Base-by-base conservation (phyloP, 2,329 filamentous ascomycete species). In the Cladosporium phlei region DNA sequence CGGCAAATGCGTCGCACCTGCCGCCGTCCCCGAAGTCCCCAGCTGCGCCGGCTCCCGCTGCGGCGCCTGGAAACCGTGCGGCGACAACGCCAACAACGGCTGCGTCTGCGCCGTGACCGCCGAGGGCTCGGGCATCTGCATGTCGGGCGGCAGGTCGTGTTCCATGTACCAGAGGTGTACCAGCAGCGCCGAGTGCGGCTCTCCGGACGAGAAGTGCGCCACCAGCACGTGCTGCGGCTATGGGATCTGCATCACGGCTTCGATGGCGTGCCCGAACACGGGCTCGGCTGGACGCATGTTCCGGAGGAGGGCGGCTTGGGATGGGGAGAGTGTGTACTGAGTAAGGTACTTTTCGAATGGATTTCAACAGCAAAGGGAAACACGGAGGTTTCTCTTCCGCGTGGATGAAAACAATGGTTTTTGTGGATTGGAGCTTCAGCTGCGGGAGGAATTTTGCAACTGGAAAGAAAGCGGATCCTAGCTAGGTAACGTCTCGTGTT, bases 321-420 rank as follows among this genome's bases (percentile, higher is more conserved):
- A 38, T 10, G 35, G 35, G 10, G n/a, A 27, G 21, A 38, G 21
- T 38, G n/a, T 38, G n/a, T n/a, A n/a, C n/a, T n/a, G n/a, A n/a
- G n/a, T n/a, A n/a, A n/a, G n/a, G n/a, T n/a, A n/a, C n/a, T n/a
- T n/a, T n/a, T n/a, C n/a, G n/a, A n/a, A n/a, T n/a, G n/a, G n/a
- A n/a, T n/a, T n/a, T n/a, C n/a, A n/a, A n/a, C n/a, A n/a, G n/a
- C n/a, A n/a, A n/a, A n/a, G n/a, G n/a, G n/a, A n/a, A n/a, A n/a
- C n/a, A n/a, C n/a, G n/a, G n/a, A n/a, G n/a, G n/a, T n/a, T n/a
- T n/a, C n/a, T n/a, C n/a, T n/a, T n/a, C n/a, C n/a, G n/a, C n/a
- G n/a, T n/a, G n/a, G n/a, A n/a, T n/a, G n/a, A n/a, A n/a, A n/a
- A n/a, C n/a, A n/a, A n/a, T n/a, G n/a, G n/a, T n/a, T n/a, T n/a